Evolutionary conservation across 768 basidiomycete genomes (phyloP), one percentile per base, ranked within the genome.

Genomic region (Termitomyces sp.): DNA sequence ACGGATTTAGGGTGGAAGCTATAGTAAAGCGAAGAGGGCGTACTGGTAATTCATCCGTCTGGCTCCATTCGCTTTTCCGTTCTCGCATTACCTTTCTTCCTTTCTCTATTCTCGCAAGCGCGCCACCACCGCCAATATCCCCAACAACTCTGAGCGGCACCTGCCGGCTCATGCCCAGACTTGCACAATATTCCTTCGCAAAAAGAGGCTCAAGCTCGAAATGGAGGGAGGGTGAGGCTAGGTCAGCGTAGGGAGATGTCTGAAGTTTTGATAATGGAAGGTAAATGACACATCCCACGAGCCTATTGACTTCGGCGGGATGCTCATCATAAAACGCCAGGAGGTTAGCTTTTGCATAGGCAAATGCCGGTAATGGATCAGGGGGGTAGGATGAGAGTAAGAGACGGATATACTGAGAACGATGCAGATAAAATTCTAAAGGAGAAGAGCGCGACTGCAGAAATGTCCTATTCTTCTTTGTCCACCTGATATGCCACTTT

Each of bases 71-170:
- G 61, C 90, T 93, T 76, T 92, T 89, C 61, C 88, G 80, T 65
- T 96, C 93, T 59, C 91, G 84, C 88, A 98, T 91, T 25, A 98
- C 91, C 58, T 87, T 89, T 57, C 91, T 80, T 6, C 93, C 95
- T 68, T 98, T 98, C 73, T 96, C 93, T 41, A 98, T 95, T 64
- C 89, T 84, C 6, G 89, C 87, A 53, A 98, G 70, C 0, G 95
- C 94, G 2, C 95, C 94, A 5, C 91, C 89, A 0, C 90, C 92
- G 1, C 96, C 97, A 48, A 98, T 88, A 62, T 96, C 94, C 3
- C 91, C 92, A 3, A 95, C 88, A 3, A 97, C 92, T 38, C 86
- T 79, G 41, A 99, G 76, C 1, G 94, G 91, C 12, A 91, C 84
- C 62, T 96, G 91, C 54, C 88, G 80, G 60, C 95, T 91, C 88